Base-by-base conservation (phyloP, 805 yeast genomes). In the Candida ortonii region DNA sequence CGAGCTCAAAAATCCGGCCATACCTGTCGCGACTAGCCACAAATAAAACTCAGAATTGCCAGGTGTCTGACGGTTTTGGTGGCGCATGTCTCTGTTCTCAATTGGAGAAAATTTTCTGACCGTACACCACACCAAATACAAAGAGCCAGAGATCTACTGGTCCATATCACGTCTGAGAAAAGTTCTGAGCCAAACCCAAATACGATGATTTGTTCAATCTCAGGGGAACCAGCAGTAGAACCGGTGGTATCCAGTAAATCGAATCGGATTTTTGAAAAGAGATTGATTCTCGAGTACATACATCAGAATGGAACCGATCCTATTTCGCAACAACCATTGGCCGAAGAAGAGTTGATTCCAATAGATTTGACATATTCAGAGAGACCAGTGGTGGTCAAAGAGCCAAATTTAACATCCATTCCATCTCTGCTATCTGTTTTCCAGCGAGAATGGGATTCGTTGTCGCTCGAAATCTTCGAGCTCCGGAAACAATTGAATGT, bases 401-500 rank as follows among this genome's bases (percentile, higher is more conserved):
- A 70, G 4, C 64, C 71, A 5, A 59, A 55, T 4, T 46, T 45
- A 10, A 73, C 79, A 15, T 83, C 94, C 0, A 84, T 89, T 19
- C 97, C 97, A 0, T 68, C 84, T 4, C 59, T 89, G 48, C 64
- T 89, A 32, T 68, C 85, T 3, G 65, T 83, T 2, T 76, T 89
- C 43, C 96, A 89, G 55, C 77, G 80, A 40, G 96, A 88, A 58
- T 89, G 94, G 88, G 97, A 89, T 53, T 76, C 96, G 0, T 55
- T 85, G 27, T 84, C 90, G 18, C 63, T 89, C 33, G 97, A 90
- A 52, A 69, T 83, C 14, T 87, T 86, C 51, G 73, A 78, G 24
- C 63, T 89, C 43, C 70, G 93, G 41, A 83, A 84, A 53, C 87
- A 83, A 47, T 65, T 88, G 23, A 73, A 69, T 33, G 65, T 67